Base-by-base conservation (phyloP, 148 eudicot species). In the Salicornia ramosissima region DNA sequence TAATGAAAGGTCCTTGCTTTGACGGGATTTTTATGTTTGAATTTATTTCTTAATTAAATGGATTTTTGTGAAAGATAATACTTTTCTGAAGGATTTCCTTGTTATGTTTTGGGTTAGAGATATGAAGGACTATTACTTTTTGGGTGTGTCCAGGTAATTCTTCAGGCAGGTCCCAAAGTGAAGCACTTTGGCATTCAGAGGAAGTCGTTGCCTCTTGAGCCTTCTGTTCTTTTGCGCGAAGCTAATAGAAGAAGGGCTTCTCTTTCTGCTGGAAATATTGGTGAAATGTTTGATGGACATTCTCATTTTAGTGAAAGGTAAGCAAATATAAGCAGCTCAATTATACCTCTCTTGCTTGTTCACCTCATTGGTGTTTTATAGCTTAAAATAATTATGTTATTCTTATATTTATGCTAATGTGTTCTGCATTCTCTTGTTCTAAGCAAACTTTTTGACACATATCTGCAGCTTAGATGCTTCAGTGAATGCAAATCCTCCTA, bases 221-320 rank as follows among this genome's bases (percentile, higher is more conserved):
- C 98, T 64, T 85, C 90, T 51, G 77, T 86, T 68, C 95, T 93
- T 68, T 78, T 93, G 61, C 88, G 96, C 25, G 98, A 90, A 81
- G 98, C 98, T 78, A 93, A 93, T 77, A 86, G 90, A 71, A 82
- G 92, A 74, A 90, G 98, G 77, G 95, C 92, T 71, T 90, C 98
- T 45, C 86, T 86, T 22, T 93, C 98, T 73, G 86, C 83, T 82
- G 96, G 96, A 71, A 88, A 90, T 83, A 34, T 85, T 77, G 79
- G 31, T 45, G 98, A 93, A 81, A 54, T 88, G 81, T 73, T 88
- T 68, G 97, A 85, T 64, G 83, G 84, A 53, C 90, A 83, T 28
- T 67, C 86, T 62, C 64, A 67, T 74, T 71, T 80, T 62, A 65
- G 31, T 58, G 88, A 88, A 56, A 77, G 87, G 98, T 88, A 75